Percentiles rank a stretch among this genome's conserved stretches.
phyloP scores from a whole-genome alignment of 345 rosid species.

The Corchorus capsularis region DNA sequence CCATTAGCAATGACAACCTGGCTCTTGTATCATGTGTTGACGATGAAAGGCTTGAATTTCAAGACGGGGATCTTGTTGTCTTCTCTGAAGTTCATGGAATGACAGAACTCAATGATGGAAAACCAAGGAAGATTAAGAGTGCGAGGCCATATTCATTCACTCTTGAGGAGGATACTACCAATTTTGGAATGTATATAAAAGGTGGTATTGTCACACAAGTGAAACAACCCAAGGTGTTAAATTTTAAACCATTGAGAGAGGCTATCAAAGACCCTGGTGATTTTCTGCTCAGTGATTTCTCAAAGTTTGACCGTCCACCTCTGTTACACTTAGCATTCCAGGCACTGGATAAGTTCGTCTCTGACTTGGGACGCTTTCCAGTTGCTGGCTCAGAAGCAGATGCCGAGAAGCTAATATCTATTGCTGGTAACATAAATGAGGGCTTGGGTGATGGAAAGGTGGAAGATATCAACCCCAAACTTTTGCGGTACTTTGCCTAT shows the following conservation, averaged over 20 bases:
- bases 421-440: slow-evolving; percentile 64
- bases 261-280: slow-evolving; percentile 94
- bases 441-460: slow-evolving; percentile 69
- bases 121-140: slow-evolving; percentile 84
- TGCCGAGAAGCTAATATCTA: slow-evolving; percentile 71
- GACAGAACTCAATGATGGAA: slow-evolving; percentile 94
- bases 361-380: slow-evolving; percentile 76
- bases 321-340: slow-evolving; percentile 91
- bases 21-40: slow-evolving; percentile 93
- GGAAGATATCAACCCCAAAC: slow-evolving; percentile 74
- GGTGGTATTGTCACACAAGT: slow-evolving; percentile 98
- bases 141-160: slow-evolving; percentile 85
- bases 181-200: slow-evolving; percentile 62
- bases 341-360: slow-evolving; percentile 79
- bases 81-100: slow-evolving; percentile 97
- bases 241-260: slow-evolving; percentile 84
- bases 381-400: slow-evolving; percentile 92
- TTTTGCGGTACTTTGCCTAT: slow-evolving; percentile 80
- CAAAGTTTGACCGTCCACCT: slow-evolving; percentile 92
- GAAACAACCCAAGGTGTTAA: slow-evolving; percentile 83
- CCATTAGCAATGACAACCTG: slow-evolving; percentile 84
- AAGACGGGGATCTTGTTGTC: slow-evolving; percentile 93
- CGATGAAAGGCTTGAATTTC: slow-evolving; percentile 95
- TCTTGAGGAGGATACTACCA: slow-evolving; percentile 86
- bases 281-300: slow-evolving; percentile 90